These are phyloP conservation scores for Paraleonurus japonicus DNA, from an alignment of 257 asterid species.

Conservation along the genomic window DNA sequence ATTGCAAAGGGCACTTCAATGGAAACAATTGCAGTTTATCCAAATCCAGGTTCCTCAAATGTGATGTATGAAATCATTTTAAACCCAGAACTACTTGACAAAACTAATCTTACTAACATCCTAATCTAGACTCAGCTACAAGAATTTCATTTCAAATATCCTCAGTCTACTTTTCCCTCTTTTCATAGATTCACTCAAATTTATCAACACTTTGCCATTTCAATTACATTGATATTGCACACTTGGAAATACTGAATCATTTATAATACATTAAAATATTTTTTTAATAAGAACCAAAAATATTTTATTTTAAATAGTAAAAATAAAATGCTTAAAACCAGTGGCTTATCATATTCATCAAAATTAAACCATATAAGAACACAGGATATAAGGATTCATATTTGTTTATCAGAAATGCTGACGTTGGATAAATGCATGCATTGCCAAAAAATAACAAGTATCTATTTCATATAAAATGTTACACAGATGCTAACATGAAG, in stretches of 20 bases:
- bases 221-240: neutral
- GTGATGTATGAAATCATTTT: conserved; percentile 19
- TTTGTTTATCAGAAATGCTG: conserved; percentile 8
- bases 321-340: neutral
- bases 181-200: conserved; percentile 11
- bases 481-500: conserved; percentile 20
- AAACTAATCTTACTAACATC: conserved; percentile 21
- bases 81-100: conserved; percentile 13
- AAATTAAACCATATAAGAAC: conserved; percentile 1
- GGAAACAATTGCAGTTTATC: conserved; percentile 11
- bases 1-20: conserved; percentile 19
- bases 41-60: conserved; percentile 22
- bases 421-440: conserved; percentile 10
- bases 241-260: neutral
- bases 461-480: neutral
- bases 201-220: neutral
- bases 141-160: neutral
- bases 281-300: neutral
- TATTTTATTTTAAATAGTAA: neutral
- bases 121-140: conserved; percentile 15
- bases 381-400: neutral
- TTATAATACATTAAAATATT: neutral
- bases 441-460: conserved; percentile 12
- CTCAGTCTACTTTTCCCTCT: conserved; percentile 10
- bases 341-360: neutral